Evolutionary conservation across 1,284 basidiomycete species (phyloP).

Genomic region (Vanrija humicola): DNA sequence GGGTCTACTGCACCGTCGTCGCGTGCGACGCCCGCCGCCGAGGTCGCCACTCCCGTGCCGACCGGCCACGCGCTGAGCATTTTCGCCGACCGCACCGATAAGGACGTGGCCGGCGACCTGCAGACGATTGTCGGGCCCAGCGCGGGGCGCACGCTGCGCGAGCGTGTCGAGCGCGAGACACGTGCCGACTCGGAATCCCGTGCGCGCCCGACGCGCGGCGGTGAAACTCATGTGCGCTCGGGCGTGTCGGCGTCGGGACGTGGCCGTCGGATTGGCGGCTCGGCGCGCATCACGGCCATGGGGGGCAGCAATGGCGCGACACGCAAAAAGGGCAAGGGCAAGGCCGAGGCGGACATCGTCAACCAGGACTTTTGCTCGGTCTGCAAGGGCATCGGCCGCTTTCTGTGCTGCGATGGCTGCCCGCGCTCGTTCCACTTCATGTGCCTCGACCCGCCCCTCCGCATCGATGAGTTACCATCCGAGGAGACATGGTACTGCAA

Average conservation of each 20-base stretch:
- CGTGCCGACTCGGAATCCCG: slow-evolving; percentile 19
- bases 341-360: slow-evolving; percentile 27
- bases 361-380: slow-evolving; percentile 95
- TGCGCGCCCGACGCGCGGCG: slow-evolving; percentile 21
- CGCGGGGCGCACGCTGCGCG: slow-evolving; percentile 3
- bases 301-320: slow-evolving; percentile 5
- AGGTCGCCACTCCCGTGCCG: background rate
- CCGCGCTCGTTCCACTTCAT: slow-evolving; percentile 92
- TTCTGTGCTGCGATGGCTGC: slow-evolving; percentile 96
- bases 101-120: slow-evolving; percentile 18
- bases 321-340: slow-evolving; percentile 30
- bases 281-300: slow-evolving; percentile 6
- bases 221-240: slow-evolving; percentile 25
- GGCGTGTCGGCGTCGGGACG: slow-evolving; percentile 40
- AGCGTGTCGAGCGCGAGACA: slow-evolving; percentile 2
- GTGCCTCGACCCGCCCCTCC: slow-evolving; percentile 93
- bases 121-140: slow-evolving; percentile 16
- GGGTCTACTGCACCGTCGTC: slow-evolving; percentile 14
- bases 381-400: slow-evolving; percentile 67
- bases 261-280: slow-evolving; percentile 38
- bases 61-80: slow-evolving; percentile 25
- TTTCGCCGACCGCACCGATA: slow-evolving; percentile 24
- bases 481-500: slow-evolving; percentile 89
- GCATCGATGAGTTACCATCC: slow-evolving; percentile 74
- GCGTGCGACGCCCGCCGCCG: slow-evolving; percentile 8